Evolutionary conservation across 495 filamentous ascomycete genomes (phyloP).

Genomic region (Talaromyces adpressus): DNA sequence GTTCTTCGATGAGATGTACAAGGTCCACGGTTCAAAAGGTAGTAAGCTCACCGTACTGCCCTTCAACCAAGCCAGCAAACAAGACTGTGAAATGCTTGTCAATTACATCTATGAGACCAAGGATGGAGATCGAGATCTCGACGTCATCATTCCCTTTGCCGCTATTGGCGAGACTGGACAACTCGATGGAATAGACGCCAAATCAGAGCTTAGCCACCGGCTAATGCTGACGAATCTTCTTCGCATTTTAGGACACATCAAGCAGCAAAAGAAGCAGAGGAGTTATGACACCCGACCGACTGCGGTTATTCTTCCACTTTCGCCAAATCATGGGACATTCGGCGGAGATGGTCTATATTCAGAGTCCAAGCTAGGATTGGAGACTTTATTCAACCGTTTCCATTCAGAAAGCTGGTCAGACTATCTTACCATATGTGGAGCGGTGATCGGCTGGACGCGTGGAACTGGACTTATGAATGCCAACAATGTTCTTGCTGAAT

Average conservation of each 20-base stretch:
- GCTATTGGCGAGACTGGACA: slow-evolving; percentile 52
- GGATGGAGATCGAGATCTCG: slow-evolving; percentile 75
- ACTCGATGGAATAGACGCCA: slow-evolving; percentile 15
- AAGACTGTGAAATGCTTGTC: slow-evolving; percentile 90
- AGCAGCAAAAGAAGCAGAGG: slow-evolving; percentile 8
- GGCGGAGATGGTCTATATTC: slow-evolving; percentile 21
- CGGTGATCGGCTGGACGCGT: slow-evolving; percentile 20
- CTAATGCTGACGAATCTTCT: slow-evolving; percentile 18
- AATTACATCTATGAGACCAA: slow-evolving; percentile 94
- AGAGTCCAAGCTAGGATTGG: slow-evolving; percentile 20
- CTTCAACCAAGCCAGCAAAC: slow-evolving; percentile 97
- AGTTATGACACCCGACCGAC: slow-evolving; percentile 16
- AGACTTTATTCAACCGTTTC: slow-evolving; percentile 14
- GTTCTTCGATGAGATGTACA: slow-evolving; percentile 98
- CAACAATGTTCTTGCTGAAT: slow-evolving; percentile 16
- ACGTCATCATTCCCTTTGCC: slow-evolving; percentile 92
- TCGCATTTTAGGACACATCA: slow-evolving; percentile 13
- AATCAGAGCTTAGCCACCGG: slow-evolving; percentile 17
- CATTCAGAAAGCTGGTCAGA: slow-evolving; percentile 17
- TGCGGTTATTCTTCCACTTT: slow-evolving; percentile 18
- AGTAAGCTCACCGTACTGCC: slow-evolving; percentile 95
- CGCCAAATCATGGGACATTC: slow-evolving; percentile 21
- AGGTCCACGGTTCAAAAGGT: slow-evolving; percentile 82
- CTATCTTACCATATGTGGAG: slow-evolving; percentile 17
- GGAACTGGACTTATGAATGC: slow-evolving; percentile 16